Base-by-base conservation (phyloP, 2,329 filamentous ascomycete species). In the Periconia macrospinosa region DNA sequence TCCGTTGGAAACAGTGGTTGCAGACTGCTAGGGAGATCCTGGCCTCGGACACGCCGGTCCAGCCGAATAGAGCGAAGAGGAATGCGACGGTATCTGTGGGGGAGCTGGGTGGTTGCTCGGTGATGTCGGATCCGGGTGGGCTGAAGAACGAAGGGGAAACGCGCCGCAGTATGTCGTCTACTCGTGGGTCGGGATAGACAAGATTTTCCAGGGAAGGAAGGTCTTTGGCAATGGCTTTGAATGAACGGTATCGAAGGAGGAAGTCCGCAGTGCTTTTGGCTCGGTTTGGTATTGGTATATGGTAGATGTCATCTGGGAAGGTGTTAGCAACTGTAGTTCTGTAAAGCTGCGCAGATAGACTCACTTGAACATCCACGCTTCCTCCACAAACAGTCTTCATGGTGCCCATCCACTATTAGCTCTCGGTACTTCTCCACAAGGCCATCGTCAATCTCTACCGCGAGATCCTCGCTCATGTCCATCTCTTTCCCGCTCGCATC, bases 281-380 rank as follows among this genome's bases (percentile, higher is more conserved):
- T n/a, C 75, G 64, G 13, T 65, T 70, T 1, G 66, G 72, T 41
- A 80, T 64, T 47, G 71, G 76, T 13, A 89, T 76, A 49, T 85
- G 83, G 62, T 88, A 86, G 41, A 88, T 88, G 37, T 86, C 84
- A 57, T 83, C 82, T 83, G 57, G 23, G 18, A 13, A 19, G 41
- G 23, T 43, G 52, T 74, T 51, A 71, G 58, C 45, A 15, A 56
- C 64, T 20, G 65, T 50, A 46, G 10, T 18, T 9, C 8, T 19
- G 15, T 37, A 40, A 9, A 40, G n/a, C 1, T 11, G 11, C 11
- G 0, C 35, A 17, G 11, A 61, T 77, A 56, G 3, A 30, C 53
- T 27, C 78, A 91, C 89, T 86, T 74, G 96, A 92, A 70, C 92
- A 97, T n/a, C 91, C 92, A 55, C 86, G 86, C 70, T 86, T 89